A percentile compares a stretch with the other conserved stretches of the same genome.
Conservation (phyloP, 306 rosid genomes). For the Cucurbita moschata region DNA sequence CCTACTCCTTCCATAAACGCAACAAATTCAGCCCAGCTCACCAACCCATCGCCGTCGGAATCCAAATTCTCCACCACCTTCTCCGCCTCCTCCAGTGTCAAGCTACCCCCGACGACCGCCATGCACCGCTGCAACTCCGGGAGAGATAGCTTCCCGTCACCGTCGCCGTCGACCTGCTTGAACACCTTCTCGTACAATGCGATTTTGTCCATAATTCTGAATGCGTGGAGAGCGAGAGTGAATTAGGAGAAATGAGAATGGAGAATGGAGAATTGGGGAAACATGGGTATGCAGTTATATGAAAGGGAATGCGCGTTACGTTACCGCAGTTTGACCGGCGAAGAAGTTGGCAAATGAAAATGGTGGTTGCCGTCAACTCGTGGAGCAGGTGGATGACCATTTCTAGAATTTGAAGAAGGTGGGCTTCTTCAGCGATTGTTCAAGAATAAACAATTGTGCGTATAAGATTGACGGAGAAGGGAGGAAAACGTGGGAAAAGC, state of each 20-base stretch:
- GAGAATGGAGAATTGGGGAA: neutral
- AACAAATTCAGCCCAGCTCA: conserved; percentile 55
- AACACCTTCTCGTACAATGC: conserved; percentile 41
- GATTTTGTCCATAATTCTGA: conserved; percentile 25
- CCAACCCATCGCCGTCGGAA: conserved; percentile 40
- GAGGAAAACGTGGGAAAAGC: neutral
- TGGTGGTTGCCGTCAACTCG: neutral
- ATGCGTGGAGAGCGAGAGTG: neutral
- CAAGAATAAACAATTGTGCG: neutral
- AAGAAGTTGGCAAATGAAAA: neutral
- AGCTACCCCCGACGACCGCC: conserved; percentile 40
- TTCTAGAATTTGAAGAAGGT: neutral
- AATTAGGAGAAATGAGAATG: neutral
- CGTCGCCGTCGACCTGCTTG: conserved; percentile 45
- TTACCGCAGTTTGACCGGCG: neutral
- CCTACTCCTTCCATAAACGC: conserved; percentile 51
- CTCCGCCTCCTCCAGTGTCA: conserved; percentile 11
- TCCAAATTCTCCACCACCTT: conserved; percentile 29
- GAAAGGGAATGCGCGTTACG: conserved; percentile 1
- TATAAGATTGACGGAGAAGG: neutral
- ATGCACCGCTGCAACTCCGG: conserved; percentile 48
- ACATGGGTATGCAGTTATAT: neutral
- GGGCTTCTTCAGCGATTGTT: neutral
- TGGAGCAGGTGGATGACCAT: neutral
- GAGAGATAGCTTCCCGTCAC: conserved; percentile 51